Base-by-base conservation (phyloP, 2,329 filamentous ascomycete genomes). In the Daldinia eschscholtzii region DNA sequence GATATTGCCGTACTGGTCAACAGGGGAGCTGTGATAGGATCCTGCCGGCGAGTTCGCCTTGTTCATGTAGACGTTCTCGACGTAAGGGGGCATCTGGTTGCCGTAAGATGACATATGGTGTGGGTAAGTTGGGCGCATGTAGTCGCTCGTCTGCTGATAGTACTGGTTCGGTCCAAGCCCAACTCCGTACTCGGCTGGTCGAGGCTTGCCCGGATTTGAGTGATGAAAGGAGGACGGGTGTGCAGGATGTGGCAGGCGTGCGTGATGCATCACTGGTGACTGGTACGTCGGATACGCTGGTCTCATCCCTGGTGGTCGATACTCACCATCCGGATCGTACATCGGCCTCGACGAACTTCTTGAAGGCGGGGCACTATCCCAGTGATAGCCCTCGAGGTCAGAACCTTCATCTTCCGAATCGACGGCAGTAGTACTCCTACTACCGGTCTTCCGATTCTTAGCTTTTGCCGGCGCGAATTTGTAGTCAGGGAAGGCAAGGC, bases 391-490 rank as follows among this genome's bases (percentile, higher is more conserved):
- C n/a, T 84, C 83, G 57, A 83, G 77, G 39, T 85, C 84, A 12
- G 82, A 84, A 4, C 80, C 78, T 33, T 81, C 83, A 39, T 75
- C 74, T 3, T 75, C 71, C 23, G 79, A 80, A 35, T 80, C 79
- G 30, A 81, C 80, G 4, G 76, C 74, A 4, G 76, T 74, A 4
- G 64, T 73, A 6, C 72, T 70, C 53, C 72, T 80, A 37, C 56
- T 42, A 23, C 23, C 57, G n/a, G 18, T 48, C 70, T 81, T 82
- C 72, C 70, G 73, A 70, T 84, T 84, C 52, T 82, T 80, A 30
- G 85, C 81, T 81, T 96, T 97, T 75, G 91, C 91, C 1, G 95
- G 95, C 1, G 92, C 92, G 82, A 98, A 99, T 80, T 97, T 98
- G 85, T 98, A 99, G 46, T 89, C 89, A 0, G 96, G 96, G 73